phyloP scores from a whole-genome alignment of 1,284 basidiomycete genomes.

The Cutaneotrichosporon dermatis region DNA sequence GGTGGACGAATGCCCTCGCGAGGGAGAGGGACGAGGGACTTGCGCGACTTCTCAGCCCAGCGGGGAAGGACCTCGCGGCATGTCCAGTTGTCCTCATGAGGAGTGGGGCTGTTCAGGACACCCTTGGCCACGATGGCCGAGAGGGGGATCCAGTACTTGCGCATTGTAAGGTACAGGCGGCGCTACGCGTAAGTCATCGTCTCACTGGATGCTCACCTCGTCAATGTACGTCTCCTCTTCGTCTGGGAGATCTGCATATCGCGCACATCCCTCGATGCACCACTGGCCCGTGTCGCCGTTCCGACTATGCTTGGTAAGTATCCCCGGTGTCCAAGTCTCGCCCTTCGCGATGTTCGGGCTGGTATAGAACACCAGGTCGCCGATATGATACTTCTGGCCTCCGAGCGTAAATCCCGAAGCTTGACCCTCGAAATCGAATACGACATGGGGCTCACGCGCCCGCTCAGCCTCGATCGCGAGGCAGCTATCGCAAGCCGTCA shows the following conservation, averaged over 20 bases:
- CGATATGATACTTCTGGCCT: conserved; percentile 13
- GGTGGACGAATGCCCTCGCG: neutral
- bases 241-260: neutral
- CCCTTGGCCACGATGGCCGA: neutral
- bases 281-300: neutral
- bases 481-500: conserved; percentile 6
- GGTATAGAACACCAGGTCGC: conserved; percentile 26
- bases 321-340: conserved; percentile 16
- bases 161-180: conserved; percentile 6
- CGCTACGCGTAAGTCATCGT: conserved; percentile 5
- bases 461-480: neutral
- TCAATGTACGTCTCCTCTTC: neutral
- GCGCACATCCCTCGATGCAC: conserved; percentile 2
- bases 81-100: neutral
- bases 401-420: neutral
- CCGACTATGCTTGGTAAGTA: neutral
- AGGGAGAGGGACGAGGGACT: neutral
- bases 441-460: neutral
- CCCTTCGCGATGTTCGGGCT: conserved; percentile 2
- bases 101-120: too few species aligned
- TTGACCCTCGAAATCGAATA: neutral
- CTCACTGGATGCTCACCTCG: neutral
- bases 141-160: neutral
- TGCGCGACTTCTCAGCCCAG: neutral
- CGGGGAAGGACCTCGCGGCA: neutral